A percentile compares a stretch with the other conserved stretches of the same genome.
phyloP scores from a whole-genome alignment of 225 moss, liverwort and hornwort genomes.

The Marchantia polymorpha region DNA sequence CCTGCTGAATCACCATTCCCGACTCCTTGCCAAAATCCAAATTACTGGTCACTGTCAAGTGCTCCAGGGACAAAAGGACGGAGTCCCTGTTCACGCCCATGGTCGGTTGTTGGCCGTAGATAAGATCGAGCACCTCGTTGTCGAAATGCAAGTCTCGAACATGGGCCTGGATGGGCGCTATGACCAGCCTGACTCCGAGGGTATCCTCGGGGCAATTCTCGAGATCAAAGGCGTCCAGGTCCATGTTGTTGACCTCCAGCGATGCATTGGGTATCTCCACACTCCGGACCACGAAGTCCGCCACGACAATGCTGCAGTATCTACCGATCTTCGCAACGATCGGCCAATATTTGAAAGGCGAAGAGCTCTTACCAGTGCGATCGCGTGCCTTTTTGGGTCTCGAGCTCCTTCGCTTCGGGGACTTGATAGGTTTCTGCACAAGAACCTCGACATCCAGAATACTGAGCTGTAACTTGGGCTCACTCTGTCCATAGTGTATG shows the following conservation, averaged over 20 bases:
- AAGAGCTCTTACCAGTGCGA: slow-evolving; percentile 44
- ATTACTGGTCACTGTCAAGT: slow-evolving; percentile 55
- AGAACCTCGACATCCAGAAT: slow-evolving; percentile 77
- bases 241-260: slow-evolving; percentile 77
- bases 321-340: slow-evolving; percentile 68
- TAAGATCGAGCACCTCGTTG: slow-evolving; percentile 48
- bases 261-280: slow-evolving; percentile 75
- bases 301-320: slow-evolving; percentile 66
- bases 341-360: slow-evolving; percentile 69
- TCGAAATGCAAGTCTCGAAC: slow-evolving; percentile 56
- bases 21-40: slow-evolving; percentile 76
- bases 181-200: slow-evolving; percentile 56
- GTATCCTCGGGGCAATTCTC: slow-evolving; percentile 54
- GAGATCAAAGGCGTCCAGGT: slow-evolving; percentile 67
- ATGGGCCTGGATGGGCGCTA: slow-evolving; percentile 59
- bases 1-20: slow-evolving; percentile 64
- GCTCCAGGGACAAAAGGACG: slow-evolving; percentile 62
- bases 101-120: slow-evolving; percentile 40
- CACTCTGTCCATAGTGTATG: slow-evolving; percentile 44
- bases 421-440: slow-evolving; percentile 49
- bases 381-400: slow-evolving; percentile 49
- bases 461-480: slow-evolving; percentile 84
- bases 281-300: slow-evolving; percentile 62
- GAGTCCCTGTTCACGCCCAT: slow-evolving; percentile 37
- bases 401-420: slow-evolving; percentile 42